These are phyloP conservation scores for Cercophora scortea DNA, from an alignment of 495 filamentous ascomycete species.

Conservation along the genomic window DNA sequence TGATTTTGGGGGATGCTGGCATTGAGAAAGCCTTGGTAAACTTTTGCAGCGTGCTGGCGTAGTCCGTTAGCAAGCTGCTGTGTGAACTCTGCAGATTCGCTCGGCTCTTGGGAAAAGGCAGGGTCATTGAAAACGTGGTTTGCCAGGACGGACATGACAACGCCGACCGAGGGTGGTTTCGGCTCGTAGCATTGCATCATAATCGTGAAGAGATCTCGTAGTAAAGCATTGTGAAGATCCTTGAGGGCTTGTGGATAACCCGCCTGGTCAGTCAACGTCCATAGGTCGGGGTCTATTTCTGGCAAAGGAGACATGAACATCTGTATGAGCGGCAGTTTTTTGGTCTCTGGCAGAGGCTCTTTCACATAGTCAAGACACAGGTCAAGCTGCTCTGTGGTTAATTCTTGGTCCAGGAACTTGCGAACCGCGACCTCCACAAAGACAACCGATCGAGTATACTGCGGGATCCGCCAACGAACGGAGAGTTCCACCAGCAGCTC, in stretches of 20 bases:
- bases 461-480: slow-evolving; percentile 84
- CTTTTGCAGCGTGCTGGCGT: slow-evolving; percentile 59
- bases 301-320: slow-evolving; percentile 30
- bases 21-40: slow-evolving; percentile 65
- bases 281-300: slow-evolving; percentile 45
- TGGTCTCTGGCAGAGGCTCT: slow-evolving; percentile 50
- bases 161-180: slow-evolving; percentile 72
- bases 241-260: slow-evolving; percentile 67
- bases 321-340: slow-evolving; percentile 40
- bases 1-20: slow-evolving; percentile 65
- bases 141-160: slow-evolving; percentile 75
- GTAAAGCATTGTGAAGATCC: slow-evolving; percentile 69
- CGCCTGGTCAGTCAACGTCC: slow-evolving; percentile 74
- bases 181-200: slow-evolving; percentile 81
- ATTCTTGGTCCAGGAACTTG: slow-evolving; percentile 81
- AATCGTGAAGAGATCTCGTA: slow-evolving; percentile 80
- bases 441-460: slow-evolving; percentile 68
- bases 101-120: slow-evolving; percentile 58
- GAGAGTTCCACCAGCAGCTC: slow-evolving; percentile 81
- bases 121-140: slow-evolving; percentile 75
- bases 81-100: slow-evolving; percentile 61
- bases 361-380: slow-evolving; percentile 76
- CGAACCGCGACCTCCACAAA: slow-evolving; percentile 79
- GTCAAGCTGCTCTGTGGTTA: slow-evolving; percentile 72
- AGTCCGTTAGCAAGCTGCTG: slow-evolving; percentile 66